Percentiles rank a stretch among this genome's conserved stretches.
Conservation (phyloP, 108 stramenopile species). For the Skeletonema grethae region DNA sequence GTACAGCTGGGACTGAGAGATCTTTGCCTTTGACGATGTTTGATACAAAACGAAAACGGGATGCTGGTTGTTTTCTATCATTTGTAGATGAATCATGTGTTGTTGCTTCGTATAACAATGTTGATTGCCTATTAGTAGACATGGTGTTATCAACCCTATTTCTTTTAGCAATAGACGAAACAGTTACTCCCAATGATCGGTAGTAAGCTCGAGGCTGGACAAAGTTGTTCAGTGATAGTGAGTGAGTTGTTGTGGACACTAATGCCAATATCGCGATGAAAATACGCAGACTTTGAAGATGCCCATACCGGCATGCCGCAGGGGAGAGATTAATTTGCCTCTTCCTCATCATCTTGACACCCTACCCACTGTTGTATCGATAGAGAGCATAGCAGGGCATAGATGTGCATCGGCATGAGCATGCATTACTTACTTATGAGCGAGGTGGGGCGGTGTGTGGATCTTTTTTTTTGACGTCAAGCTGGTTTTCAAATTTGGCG, state of each 20-base stretch:
- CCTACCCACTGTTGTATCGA: no score
- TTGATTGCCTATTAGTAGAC: background rate
- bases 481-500: no score
- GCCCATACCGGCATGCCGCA: background rate
- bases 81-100: background rate
- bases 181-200: background rate
- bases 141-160: background rate
- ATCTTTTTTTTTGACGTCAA: no score
- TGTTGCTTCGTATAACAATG: background rate
- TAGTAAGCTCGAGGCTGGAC: background rate
- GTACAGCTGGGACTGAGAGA: conserved; percentile 56
- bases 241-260: background rate
- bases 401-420: no score
- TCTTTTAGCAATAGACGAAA: background rate
- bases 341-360: background rate
- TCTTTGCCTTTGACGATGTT: conserved; percentile 7
- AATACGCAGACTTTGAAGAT: background rate
- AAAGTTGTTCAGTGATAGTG: background rate
- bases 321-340: background rate
- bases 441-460: no score
- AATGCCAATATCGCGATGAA: background rate
- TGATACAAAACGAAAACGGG: background rate
- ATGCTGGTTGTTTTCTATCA: conserved; percentile 5
- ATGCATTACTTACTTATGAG: no score
- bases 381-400: no score